Conservation (phyloP, 805 yeast species). For the Nakazawaea pomicola region DNA sequence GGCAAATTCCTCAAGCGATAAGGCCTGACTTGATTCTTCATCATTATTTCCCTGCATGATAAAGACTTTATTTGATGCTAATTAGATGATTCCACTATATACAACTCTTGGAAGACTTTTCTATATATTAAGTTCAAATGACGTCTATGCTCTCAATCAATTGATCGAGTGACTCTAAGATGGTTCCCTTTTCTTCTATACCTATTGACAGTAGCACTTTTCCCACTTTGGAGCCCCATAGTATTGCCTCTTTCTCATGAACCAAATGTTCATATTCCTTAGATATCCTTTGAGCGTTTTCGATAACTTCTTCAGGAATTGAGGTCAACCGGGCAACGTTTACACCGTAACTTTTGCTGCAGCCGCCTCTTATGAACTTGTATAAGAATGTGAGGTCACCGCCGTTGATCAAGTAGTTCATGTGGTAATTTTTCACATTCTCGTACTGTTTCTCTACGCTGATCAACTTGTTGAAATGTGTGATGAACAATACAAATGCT, state of each 20-base stretch:
- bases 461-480: constrained; percentile 74
- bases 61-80: no score
- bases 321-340: constrained; percentile 80
- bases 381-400: constrained; percentile 49
- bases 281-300: constrained; percentile 37
- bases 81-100: no score
- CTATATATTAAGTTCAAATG: no score
- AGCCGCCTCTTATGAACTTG: constrained; percentile 41
- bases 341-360: constrained; percentile 71
- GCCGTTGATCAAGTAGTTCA: constrained; percentile 48
- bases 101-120: no score
- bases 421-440: constrained; percentile 55
- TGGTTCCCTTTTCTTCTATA: no score
- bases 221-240: constrained; percentile 11
- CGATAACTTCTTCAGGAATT: constrained; percentile 42
- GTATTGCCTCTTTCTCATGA: constrained; percentile 9
- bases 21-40: constrained; percentile 2
- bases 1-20: constrained; percentile 25
- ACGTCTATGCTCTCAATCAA: no score
- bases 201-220: constrained; percentile 6
- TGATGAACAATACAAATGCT: constrained; percentile 62
- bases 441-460: constrained; percentile 38
- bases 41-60: no score
- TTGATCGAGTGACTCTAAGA: no score
- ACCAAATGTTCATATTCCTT: constrained; percentile 18